Percentiles rank a stretch among this genome's conserved stretches.
Conservation (phyloP, 192 early-diverging fungal species). For the Backusella luteola region DNA sequence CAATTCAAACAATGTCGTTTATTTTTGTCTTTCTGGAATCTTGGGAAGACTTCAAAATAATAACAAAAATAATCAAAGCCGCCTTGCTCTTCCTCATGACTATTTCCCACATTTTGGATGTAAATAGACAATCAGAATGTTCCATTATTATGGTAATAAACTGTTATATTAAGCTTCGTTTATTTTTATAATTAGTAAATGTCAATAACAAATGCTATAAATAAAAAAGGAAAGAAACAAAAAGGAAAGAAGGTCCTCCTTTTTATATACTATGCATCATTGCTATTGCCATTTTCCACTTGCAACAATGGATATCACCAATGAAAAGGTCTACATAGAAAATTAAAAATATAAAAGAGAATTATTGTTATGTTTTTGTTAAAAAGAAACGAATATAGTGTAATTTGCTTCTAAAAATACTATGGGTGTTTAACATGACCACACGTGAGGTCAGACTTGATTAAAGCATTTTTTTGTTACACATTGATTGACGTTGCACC, state of each 20-base stretch:
- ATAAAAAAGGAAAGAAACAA: background rate
- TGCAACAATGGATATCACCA: background rate
- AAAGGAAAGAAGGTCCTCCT: background rate
- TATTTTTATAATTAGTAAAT: background rate
- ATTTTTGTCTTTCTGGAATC: background rate
- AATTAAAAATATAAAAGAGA: background rate
- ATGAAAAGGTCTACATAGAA: background rate
- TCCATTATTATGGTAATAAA: background rate
- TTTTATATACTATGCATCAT: background rate
- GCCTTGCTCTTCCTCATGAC: background rate
- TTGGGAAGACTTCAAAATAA: background rate
- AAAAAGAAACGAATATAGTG: conserved; percentile 3
- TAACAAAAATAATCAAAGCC: background rate
- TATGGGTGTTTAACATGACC: background rate
- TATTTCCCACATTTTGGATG: background rate
- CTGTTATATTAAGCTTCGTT: background rate
- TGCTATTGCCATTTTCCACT: background rate
- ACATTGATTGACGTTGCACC: background rate
- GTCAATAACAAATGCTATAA: background rate
- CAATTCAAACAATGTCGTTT: background rate
- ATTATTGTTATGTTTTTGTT: background rate
- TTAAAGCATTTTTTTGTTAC: background rate
- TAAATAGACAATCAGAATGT: background rate
- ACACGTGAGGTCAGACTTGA: background rate
- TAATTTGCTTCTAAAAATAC: conserved; percentile 2